Conservation (phyloP, 2,329 filamentous ascomycete species). For the Ophiostoma sp. region DNA sequence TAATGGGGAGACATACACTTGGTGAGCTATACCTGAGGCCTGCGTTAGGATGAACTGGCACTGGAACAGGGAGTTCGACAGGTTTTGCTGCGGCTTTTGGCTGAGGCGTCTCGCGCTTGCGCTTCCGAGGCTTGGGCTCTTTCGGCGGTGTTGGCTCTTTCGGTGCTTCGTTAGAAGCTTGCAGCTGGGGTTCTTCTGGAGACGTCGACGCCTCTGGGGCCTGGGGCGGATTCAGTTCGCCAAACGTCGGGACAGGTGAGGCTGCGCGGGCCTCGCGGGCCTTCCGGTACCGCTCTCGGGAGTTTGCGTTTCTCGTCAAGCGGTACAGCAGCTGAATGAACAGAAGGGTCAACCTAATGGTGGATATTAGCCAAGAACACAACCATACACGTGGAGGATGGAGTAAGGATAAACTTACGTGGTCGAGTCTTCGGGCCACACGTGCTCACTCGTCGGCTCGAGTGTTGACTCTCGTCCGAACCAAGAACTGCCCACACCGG, state of each 20-base stretch:
- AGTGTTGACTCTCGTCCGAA: conserved; percentile 15
- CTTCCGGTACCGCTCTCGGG: conserved; percentile 19
- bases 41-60: not conserved
- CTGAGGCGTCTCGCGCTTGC: not conserved
- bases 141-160: not conserved
- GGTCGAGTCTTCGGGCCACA: conserved; percentile 30
- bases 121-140: not conserved
- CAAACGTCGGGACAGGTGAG: not conserved
- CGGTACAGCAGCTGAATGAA: conserved; percentile 30
- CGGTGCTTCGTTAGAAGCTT: not conserved
- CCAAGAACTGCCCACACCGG: conserved; percentile 26
- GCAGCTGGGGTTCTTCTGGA: not conserved
- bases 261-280: not conserved
- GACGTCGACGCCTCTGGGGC: not conserved
- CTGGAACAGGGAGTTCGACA: too few species aligned
- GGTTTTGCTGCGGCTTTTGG: not conserved
- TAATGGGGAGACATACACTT: not conserved
- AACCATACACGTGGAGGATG: not conserved
- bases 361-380: not conserved
- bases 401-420: not conserved
- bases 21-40: conserved; percentile 22
- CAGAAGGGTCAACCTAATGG: conserved; percentile 19
- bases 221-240: not conserved
- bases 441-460: conserved; percentile 13
- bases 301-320: conserved; percentile 21